Percentiles rank a stretch among this genome's conserved stretches.
Evolutionary conservation across 495 filamentous ascomycete genomes (phyloP).

Genomic region (Hypomontagnella submonticulosa): DNA sequence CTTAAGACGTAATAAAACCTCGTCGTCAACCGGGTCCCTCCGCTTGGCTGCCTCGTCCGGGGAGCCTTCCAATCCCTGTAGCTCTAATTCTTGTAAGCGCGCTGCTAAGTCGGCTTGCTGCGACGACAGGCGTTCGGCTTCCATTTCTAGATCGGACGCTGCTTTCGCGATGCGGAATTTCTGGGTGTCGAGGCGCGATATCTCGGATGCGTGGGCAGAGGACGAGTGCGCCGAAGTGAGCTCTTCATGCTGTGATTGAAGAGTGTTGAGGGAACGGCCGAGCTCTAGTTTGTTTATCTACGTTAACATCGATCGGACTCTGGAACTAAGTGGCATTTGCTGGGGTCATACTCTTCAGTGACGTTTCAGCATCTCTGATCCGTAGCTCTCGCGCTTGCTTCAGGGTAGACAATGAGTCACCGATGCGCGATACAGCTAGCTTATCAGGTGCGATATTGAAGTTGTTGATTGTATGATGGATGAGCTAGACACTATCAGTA

Average conservation of each 20-base stretch:
- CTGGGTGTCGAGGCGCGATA: slow-evolving; percentile 86
- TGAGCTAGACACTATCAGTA: slow-evolving; percentile 69
- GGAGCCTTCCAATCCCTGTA: slow-evolving; percentile 78
- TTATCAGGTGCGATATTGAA: slow-evolving; percentile 95
- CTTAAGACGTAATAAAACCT: slow-evolving; percentile 78
- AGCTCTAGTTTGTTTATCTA: slow-evolving; percentile 59
- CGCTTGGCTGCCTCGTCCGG: slow-evolving; percentile 43
- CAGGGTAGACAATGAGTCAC: slow-evolving; percentile 81
- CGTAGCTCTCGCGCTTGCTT: slow-evolving; percentile 80
- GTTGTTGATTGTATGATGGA: slow-evolving; percentile 87
- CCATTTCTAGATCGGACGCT: slow-evolving; percentile 87
- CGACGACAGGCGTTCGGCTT: slow-evolving; percentile 84
- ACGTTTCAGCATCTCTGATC: slow-evolving; percentile 74
- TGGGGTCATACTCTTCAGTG: slow-evolving; percentile 67
- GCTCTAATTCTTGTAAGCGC: slow-evolving; percentile 81
- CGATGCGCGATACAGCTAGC: slow-evolving; percentile 84
- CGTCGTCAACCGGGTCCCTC: slow-evolving; percentile 59
- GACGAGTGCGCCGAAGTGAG: slow-evolving; percentile 75
- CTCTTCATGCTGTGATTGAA: slow-evolving; percentile 76
- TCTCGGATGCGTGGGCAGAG: slow-evolving; percentile 79
- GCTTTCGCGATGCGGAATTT: slow-evolving; percentile 95
- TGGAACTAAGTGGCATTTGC: neutral
- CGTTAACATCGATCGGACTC: slow-evolving; percentile 9
- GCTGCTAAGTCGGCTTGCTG: slow-evolving; percentile 82
- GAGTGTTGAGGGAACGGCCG: slow-evolving; percentile 73